Percentiles rank a stretch among this genome's conserved stretches.
Conservation (phyloP, 768 basidiomycete species). For the Omphalotus guepiniiformis region DNA sequence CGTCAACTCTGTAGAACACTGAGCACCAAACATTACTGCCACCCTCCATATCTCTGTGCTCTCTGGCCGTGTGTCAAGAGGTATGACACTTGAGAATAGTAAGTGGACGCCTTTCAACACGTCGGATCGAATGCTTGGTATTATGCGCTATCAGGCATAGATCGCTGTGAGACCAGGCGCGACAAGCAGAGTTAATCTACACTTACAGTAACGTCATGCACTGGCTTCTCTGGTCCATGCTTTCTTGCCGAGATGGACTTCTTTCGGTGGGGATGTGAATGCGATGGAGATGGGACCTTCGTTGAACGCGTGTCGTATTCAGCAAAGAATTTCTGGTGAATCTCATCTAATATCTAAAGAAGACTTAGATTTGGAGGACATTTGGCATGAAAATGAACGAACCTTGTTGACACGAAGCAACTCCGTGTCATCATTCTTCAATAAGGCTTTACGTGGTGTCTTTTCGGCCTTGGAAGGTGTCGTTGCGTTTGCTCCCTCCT, state of each 20-base stretch:
- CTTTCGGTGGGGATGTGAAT: constrained; percentile 26
- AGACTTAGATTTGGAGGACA: neutral
- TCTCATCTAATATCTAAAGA: constrained; percentile 71
- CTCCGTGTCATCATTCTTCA: constrained; percentile 87
- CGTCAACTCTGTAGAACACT: constrained; percentile 66
- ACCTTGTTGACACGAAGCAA: constrained; percentile 75
- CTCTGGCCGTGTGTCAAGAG: constrained; percentile 79
- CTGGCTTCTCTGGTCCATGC: constrained; percentile 23
- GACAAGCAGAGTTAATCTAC: too few species aligned
- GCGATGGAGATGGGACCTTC: too few species aligned
- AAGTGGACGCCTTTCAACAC: constrained; percentile 79
- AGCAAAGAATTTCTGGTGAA: constrained; percentile 74
- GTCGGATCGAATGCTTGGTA: constrained; percentile 70
- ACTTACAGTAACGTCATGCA: constrained; percentile 77
- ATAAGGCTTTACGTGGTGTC: constrained; percentile 59
- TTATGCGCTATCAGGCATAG: constrained; percentile 89
- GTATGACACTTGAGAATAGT: constrained; percentile 93
- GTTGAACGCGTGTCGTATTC: constrained; percentile 48
- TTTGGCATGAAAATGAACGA: constrained; percentile 17
- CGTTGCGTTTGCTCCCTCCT: constrained; percentile 14
- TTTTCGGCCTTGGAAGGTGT: constrained; percentile 33
- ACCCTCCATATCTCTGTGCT: constrained; percentile 80
- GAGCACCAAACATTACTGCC: constrained; percentile 86
- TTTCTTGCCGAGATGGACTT: constrained; percentile 23
- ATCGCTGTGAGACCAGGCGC: too few species aligned